Evolutionary conservation across 2,329 filamentous ascomycete species (phyloP), one percentile per base, ranked within the genome.

Genomic region (Herpotrichia juniperi): DNA sequence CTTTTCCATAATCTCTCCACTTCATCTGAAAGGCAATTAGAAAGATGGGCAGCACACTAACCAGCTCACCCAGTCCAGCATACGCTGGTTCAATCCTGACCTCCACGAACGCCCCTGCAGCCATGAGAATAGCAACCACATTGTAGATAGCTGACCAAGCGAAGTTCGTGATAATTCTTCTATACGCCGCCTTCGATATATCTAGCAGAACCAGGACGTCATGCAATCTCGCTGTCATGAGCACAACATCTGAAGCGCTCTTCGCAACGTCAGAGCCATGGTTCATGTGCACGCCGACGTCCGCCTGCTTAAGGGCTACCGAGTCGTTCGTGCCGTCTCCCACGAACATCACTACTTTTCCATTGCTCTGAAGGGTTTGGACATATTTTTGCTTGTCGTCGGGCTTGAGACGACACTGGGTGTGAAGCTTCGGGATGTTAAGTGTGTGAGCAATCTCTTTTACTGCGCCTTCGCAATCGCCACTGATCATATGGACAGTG

Each of bases 261-360:
- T 83, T 77, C 0, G 90, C 87, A 1, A 92, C 78, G 50, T 91
- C 88, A 7, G 57, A 62, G 30, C 56, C 78, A 50, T 77, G 79
- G 52, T 82, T 82, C 67, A 93, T 83, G 58, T 90, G 87, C 0
- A 92, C 78, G 24, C 90, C 90, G 24, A 93, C 81, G 5, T 82
- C 82, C 1, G 90, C 88, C 64, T 87, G 83, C 0, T 88, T 85
- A 2, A 93, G 79, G 0, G 90, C 90, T 2, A 84, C 79, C 0
- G 90, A 87, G 63, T 93, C 90, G 68, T 93, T 93, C 12, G 88
- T 91, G 1, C 90, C 90, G 61, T 93, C 90, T 28, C 90, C 90
- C 45, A 83, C 82, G 70, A 93, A 93, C 5, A 92, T 71, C 16
- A 90, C 81, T 1, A 81, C 57, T n/a, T 58, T 63, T 1, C 54